Evolutionary conservation across 345 rosid genomes (phyloP), one percentile per base, ranked within the genome.

Genomic region (Bretschneidera sinensis): DNA sequence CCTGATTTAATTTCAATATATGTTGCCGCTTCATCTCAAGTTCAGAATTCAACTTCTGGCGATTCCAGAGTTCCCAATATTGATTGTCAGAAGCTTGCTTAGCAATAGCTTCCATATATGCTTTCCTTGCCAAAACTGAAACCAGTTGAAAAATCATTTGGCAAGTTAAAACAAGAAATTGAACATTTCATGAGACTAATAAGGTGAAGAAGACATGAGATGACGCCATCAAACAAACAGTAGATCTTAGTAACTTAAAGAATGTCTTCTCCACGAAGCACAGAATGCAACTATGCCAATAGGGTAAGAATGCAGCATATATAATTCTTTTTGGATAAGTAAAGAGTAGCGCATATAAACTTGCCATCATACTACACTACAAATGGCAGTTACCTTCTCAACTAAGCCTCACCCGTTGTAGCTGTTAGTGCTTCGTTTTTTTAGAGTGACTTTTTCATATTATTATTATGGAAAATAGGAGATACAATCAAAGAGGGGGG

Each of bases 61-160:
- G 81, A 79, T 83, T 83, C 99, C 97, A 90, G 28, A 90, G 83
- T 51, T 94, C 95, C 96, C 87, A 83, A 66, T 88, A 90, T 56
- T 65, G 86, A 57, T 72, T 66, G 71, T 94, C 96, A 55, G 84
- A 82, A 68, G 95, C 84, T 86, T 94, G 99, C 77, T 86, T 88
- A 49, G 84, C 69, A 69, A 88, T 75, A 59, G 90, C 95, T 70
- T 94, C 92, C 69, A 88, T 59, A 58, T 83, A 80, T 73, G 77
- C 68, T 79, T 80, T 87, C 78, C 83, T 86, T 47, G 92, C 91
- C 88, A 87, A 68, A 68, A 82, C 99, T 92, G 83, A 70, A 71
- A 77, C 47, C 79, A 67, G 25, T 54, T 24, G 59, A 65, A 72
- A 23, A 28, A 60, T 45, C 25, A 48, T 24, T 18, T 35, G 22